These are phyloP conservation scores for Plasmodium knowlesi DNA, from an alignment of 169 alveolate species.

Conservation along the genomic window DNA sequence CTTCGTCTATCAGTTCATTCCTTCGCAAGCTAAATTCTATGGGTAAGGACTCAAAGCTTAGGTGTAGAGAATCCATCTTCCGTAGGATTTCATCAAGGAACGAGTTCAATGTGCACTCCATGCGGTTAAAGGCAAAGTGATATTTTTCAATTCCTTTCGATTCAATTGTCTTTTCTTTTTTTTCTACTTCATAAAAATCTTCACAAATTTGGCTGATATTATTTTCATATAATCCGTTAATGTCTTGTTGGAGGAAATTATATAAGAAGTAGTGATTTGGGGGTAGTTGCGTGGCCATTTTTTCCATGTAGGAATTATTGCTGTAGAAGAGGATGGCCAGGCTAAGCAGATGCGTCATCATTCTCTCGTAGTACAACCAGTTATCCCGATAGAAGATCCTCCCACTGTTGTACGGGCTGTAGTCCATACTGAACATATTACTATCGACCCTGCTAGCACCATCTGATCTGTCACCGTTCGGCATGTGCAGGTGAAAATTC, in stretches of 20 bases:
- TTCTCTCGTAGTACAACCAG: background rate
- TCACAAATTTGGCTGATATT: background rate
- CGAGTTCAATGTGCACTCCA: background rate
- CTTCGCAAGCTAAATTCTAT: background rate
- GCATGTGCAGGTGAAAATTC: background rate
- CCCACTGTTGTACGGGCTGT: no score
- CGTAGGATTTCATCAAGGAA: slow-evolving; percentile 1
- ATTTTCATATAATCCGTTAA: background rate
- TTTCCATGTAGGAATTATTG: background rate
- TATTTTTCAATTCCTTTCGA: slow-evolving; percentile 12
- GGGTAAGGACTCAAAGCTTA: slow-evolving; percentile 12
- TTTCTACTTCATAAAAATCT: slow-evolving; percentile 1
- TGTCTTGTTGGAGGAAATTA: background rate
- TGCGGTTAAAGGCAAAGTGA: slow-evolving; percentile 12
- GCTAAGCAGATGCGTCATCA: background rate
- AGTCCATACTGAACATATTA: background rate
- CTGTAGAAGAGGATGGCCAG: slow-evolving; percentile 4
- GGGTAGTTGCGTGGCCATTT: background rate
- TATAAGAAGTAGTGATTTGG: background rate
- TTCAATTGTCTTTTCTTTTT: background rate
- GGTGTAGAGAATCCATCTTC: background rate
- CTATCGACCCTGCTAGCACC: no score
- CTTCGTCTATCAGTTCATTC: background rate
- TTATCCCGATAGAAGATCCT: no score
- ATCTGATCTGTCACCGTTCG: background rate